Evolutionary conservation across 2,329 filamentous ascomycete species (phyloP).

Genomic region (Claviceps spartinae): DNA sequence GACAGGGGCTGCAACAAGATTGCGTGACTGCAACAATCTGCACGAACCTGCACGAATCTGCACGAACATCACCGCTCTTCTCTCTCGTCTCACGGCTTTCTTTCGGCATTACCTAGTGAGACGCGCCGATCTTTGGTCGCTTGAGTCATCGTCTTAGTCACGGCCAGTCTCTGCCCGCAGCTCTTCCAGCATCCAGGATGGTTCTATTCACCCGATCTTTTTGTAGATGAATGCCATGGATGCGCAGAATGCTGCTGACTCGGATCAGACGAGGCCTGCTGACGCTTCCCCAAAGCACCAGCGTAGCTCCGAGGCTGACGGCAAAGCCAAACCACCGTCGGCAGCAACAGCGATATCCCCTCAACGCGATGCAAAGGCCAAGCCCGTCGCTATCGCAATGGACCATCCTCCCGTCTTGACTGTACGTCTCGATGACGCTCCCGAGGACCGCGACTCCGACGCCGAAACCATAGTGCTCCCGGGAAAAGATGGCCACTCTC

Average conservation of each 20-base stretch:
- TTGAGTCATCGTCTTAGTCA: constrained; percentile 1
- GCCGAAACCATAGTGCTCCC: constrained; percentile 59
- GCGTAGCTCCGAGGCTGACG: constrained; percentile 13
- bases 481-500: constrained; percentile 50
- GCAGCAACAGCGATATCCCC: constrained; percentile 7
- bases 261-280: constrained; percentile 45
- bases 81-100: too few relatives aligned
- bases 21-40: constrained; percentile 4
- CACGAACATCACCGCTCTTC: neutral
- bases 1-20: constrained; percentile 3
- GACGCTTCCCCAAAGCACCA: constrained; percentile 37
- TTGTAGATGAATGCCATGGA: constrained; percentile 52
- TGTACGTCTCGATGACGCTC: constrained; percentile 21
- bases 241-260: constrained; percentile 54
- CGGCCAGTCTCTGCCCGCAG: constrained; percentile 7
- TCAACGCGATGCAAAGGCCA: constrained; percentile 6
- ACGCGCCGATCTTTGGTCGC: neutral
- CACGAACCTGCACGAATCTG: too few relatives aligned
- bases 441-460: constrained; percentile 50
- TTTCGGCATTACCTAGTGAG: neutral
- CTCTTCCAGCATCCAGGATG: constrained; percentile 36
- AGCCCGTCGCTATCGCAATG: neutral
- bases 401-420: constrained; percentile 3
- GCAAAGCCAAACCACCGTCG: constrained; percentile 8
- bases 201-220: constrained; percentile 37